Evolutionary conservation across 805 yeast genomes (phyloP), one percentile per base, ranked within the genome.

Genomic region (Lipomyces starkeyi): DNA sequence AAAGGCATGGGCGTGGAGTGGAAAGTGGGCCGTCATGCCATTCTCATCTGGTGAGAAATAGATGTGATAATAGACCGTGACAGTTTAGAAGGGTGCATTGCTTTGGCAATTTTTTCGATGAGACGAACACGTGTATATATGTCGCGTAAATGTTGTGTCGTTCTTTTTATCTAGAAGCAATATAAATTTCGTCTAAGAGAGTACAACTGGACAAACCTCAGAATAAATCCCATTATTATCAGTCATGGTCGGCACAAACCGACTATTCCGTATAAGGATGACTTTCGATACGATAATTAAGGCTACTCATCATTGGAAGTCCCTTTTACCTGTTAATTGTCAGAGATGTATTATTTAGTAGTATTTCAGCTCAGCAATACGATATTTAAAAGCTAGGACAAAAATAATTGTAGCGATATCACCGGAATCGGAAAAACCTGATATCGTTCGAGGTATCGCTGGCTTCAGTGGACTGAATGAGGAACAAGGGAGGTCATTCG

Each of bases 1-100:
- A 20, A 66, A 69, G 60, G 71, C 69, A 7, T 95, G 99, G 99
- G 84, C 89, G 59, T 84, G 91, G 72, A 86, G 91, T 68, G 99
- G 99, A 67, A 90, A 91, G 78, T 95, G 95, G 88, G 99, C 99
- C 0, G 97, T 95, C 20, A 87, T 94, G 55, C 86, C 90, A 61
- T 90, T 80, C 75, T 80, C 83, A 17, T 73, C 75, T 61, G 87
- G 88, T 4, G 61, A 62, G 53, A 59, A 59, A 22, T 53, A 27
- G 32, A 53, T 4, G n/a, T 25, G 20, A 11, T n/a, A 2, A 4
- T 5, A 43, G n/a, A 43, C 49, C 7, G 40, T 13, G 40, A 9
- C 14, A 35, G 4, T 35, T 9, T 35, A 35, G 40, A 35, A 35
- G 40, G 40, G 11, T 35, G 40, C 29, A 27, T 9, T 35, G 13